A percentile compares a stretch with the other conserved stretches of the same genome.
phyloP scores from a whole-genome alignment of 2,329 filamentous ascomycete genomes.

The Cytospora piceae region DNA sequence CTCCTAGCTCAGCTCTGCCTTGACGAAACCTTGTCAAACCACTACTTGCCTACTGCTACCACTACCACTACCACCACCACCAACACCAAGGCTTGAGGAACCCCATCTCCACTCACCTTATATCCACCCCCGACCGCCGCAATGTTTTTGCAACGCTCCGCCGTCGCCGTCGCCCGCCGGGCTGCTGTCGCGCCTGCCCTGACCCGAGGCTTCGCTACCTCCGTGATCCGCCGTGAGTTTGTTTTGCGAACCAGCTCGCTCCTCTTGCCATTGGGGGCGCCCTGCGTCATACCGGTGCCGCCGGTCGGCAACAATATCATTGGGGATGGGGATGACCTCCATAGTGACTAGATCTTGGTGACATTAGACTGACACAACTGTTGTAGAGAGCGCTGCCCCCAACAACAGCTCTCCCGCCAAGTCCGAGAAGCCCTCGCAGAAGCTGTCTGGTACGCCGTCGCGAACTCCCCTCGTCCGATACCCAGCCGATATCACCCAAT shows the following conservation, averaged over 20 bases:
- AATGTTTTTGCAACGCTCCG: conserved; percentile 70
- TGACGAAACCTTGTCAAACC: conserved; percentile 17
- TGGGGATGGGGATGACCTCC: background rate
- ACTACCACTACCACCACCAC: conserved; percentile 11
- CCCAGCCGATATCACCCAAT: background rate
- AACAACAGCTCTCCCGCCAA: conserved; percentile 25
- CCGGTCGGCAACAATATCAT: background rate
- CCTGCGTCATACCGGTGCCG: conserved; percentile 25
- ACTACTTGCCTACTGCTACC: background rate
- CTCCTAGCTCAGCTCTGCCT: conserved; percentile 18
- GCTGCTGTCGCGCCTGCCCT: conserved; percentile 57
- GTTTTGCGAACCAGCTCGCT: conserved; percentile 7
- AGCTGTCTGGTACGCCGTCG: conserved; percentile 26
- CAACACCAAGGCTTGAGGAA: conserved; percentile 34
- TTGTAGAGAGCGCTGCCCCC: conserved; percentile 23
- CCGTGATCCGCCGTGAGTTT: conserved; percentile 63
- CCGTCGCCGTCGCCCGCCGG: conserved; percentile 63
- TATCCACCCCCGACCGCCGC: conserved; percentile 38
- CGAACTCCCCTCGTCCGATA: background rate
- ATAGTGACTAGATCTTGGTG: background rate
- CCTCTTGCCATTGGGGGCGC: conserved; percentile 31
- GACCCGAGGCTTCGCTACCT: conserved; percentile 64
- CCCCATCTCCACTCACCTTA: conserved; percentile 27
- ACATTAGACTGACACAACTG: conserved; percentile 2
- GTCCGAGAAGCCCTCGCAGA: conserved; percentile 21